Evolutionary conservation across 805 yeast species (phyloP).

Genomic region (Torulaspora delbrueckii): DNA sequence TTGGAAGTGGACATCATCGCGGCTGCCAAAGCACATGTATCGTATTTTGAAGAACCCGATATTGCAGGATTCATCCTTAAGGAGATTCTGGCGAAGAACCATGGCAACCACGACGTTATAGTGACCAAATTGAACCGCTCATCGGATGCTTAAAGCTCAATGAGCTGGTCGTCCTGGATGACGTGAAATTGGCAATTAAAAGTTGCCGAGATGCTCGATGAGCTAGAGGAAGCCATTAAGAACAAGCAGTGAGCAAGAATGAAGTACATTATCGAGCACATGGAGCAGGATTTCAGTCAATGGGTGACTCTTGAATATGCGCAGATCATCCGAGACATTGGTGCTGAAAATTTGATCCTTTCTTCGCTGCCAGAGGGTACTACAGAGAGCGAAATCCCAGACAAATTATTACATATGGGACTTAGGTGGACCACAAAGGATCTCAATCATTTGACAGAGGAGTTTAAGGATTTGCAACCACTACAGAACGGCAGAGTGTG

Average conservation of each 20-base stretch:
- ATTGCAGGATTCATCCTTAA: conserved; percentile 72
- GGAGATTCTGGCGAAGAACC: conserved; percentile 41
- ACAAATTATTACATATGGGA: conserved; percentile 51
- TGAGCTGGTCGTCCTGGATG: neutral
- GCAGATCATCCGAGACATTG: conserved; percentile 79
- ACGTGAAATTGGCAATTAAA: neutral
- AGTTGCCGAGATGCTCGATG: neutral
- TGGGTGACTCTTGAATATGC: conserved; percentile 90
- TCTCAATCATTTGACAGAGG: conserved; percentile 42
- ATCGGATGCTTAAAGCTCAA: neutral
- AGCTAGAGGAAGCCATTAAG: neutral
- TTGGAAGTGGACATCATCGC: conserved; percentile 75
- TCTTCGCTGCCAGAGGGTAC: conserved; percentile 70
- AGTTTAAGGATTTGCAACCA: conserved; percentile 43
- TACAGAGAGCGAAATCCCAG: conserved; percentile 60
- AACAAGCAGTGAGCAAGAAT: conserved; percentile 33
- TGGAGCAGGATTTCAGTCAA: conserved; percentile 94
- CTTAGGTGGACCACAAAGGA: conserved; percentile 81
- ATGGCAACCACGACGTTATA: conserved; percentile 2
- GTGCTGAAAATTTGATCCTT: conserved; percentile 64
- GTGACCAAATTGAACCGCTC: conserved; percentile 2
- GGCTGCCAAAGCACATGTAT: conserved; percentile 82
- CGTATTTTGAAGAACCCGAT: conserved; percentile 82
- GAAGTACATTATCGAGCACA: conserved; percentile 94
- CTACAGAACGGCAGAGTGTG: conserved; percentile 54